These are phyloP conservation scores for Yamadazyma laniorum DNA, from an alignment of 805 yeast species.

Conservation along the genomic window DNA sequence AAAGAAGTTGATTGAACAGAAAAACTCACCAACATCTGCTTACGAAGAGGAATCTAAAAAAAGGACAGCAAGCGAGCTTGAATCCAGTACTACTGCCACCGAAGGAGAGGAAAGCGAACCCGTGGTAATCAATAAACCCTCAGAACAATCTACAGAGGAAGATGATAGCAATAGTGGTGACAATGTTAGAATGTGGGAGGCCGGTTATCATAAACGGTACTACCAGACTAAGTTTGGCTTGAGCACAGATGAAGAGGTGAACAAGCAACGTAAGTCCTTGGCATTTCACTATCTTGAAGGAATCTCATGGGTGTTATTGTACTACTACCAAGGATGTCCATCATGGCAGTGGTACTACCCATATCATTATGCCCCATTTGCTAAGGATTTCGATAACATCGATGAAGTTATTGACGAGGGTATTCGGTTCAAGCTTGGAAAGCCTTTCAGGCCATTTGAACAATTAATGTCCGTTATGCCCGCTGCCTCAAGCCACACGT, in stretches of 20 bases:
- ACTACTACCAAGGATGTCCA: slow-evolving; percentile 96
- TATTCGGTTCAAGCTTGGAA: slow-evolving; percentile 61
- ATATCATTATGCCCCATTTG: slow-evolving; percentile 97
- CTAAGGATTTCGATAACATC: slow-evolving; percentile 71
- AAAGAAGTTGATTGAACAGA: slow-evolving; percentile 35
- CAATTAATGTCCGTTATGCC: slow-evolving; percentile 95
- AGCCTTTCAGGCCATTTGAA: slow-evolving; percentile 87
- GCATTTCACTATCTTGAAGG: slow-evolving; percentile 85
- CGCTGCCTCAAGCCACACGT: slow-evolving; percentile 84
- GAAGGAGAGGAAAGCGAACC: slow-evolving; percentile 14
- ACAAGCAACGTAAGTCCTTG: slow-evolving; percentile 54
- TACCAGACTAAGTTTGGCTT: slow-evolving; percentile 72
- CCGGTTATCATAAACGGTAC: slow-evolving; percentile 83
- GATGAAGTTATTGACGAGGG: slow-evolving; percentile 44
- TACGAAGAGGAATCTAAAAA: slow-evolving; percentile 3
- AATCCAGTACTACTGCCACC: slow-evolving; percentile 1
- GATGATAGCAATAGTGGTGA: slow-evolving; percentile 31
- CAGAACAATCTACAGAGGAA: slow-evolving; percentile 9
- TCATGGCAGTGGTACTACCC: slow-evolving; percentile 99
- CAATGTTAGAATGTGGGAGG: slow-evolving; percentile 71
- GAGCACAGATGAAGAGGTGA: slow-evolving; percentile 51
- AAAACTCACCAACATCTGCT: slow-evolving; percentile 10
- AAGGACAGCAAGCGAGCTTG: slow-evolving; percentile 47
- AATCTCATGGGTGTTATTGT: slow-evolving; percentile 91
- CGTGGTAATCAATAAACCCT: slow-evolving; percentile 12